phyloP scores from a whole-genome alignment of 192 early-diverging fungal genomes.

The Linnemannia zychae region DNA sequence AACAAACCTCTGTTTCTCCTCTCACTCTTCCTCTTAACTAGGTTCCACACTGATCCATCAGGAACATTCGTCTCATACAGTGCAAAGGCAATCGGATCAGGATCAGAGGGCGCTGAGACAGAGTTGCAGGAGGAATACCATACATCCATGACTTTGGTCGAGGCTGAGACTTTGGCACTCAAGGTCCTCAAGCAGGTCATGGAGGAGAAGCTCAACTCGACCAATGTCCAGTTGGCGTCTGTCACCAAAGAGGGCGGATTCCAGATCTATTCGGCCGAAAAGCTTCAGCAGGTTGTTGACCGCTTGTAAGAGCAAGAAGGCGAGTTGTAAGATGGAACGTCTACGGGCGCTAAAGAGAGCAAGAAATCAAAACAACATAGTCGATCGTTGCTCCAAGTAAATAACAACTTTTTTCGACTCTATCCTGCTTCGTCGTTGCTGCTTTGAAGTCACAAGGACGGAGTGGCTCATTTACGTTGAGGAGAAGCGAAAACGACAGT shows the following conservation, averaged over 20 bases:
- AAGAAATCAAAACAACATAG: background rate
- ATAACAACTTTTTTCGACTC: background rate
- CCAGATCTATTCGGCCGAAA: constrained; percentile 82
- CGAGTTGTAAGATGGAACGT: background rate
- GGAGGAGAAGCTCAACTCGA: constrained; percentile 98
- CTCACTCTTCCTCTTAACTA: constrained; percentile 18
- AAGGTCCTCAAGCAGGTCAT: constrained; percentile 99
- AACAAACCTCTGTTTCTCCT: no score
- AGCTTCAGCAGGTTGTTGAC: constrained; percentile 84
- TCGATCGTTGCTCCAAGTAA: background rate
- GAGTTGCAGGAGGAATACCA: constrained; percentile 98
- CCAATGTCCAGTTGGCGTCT: constrained; percentile 95
- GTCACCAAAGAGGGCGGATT: constrained; percentile 86
- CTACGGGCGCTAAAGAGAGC: background rate
- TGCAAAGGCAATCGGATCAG: constrained; percentile 99
- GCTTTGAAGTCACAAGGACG: background rate
- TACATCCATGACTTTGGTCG: constrained; percentile 84
- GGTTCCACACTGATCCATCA: constrained; percentile 96
- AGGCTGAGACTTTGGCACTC: constrained; percentile 91
- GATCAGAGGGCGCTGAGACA: constrained; percentile 98
- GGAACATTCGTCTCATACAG: constrained; percentile 96
- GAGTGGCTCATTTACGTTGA: no score
- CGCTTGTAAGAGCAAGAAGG: constrained; percentile 65
- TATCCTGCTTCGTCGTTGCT: background rate
- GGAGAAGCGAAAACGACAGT: no score